Evolutionary conservation across 2,329 filamentous ascomycete genomes (phyloP).

Genomic region (Chrysoporthe austroafricana): DNA sequence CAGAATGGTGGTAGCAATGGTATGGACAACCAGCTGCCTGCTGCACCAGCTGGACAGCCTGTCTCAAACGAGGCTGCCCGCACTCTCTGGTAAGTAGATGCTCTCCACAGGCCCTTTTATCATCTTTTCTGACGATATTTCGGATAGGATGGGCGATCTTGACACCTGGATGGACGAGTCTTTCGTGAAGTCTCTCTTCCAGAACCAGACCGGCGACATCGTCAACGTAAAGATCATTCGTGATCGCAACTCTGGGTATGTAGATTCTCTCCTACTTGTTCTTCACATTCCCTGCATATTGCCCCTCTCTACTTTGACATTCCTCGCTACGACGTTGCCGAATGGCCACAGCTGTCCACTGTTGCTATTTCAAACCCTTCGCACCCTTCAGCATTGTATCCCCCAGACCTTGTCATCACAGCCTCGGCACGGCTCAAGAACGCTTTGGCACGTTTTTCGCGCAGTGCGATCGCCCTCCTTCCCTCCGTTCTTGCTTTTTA

Average conservation of each 20-base stretch:
- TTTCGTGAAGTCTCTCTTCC: constrained; percentile 92
- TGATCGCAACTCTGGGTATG: constrained; percentile 95
- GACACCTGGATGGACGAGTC: constrained; percentile 99
- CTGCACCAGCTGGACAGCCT: constrained; percentile 21
- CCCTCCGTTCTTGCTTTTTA: not conserved
- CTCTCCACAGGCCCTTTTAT: too few relatives aligned
- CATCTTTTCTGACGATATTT: not conserved
- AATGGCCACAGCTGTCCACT: too few relatives aligned
- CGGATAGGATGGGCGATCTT: constrained; percentile 91
- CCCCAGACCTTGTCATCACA: not conserved
- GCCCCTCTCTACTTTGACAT: too few relatives aligned
- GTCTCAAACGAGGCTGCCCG: constrained; percentile 25
- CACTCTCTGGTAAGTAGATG: constrained; percentile 25
- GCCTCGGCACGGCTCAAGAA: not conserved
- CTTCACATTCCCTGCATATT: too few relatives aligned
- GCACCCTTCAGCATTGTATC: too few relatives aligned
- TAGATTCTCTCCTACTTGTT: constrained; percentile 17
- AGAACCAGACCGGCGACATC: constrained; percentile 85
- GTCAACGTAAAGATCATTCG: constrained; percentile 99
- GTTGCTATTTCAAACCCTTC: too few relatives aligned
- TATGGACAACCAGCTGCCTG: constrained; percentile 26
- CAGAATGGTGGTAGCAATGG: constrained; percentile 19
- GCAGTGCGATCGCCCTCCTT: not conserved
- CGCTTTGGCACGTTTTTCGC: not conserved
- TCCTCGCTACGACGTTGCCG: too few relatives aligned